Conservation (phyloP, 2,329 filamentous ascomycete genomes). For the Epichloe scottii region DNA sequence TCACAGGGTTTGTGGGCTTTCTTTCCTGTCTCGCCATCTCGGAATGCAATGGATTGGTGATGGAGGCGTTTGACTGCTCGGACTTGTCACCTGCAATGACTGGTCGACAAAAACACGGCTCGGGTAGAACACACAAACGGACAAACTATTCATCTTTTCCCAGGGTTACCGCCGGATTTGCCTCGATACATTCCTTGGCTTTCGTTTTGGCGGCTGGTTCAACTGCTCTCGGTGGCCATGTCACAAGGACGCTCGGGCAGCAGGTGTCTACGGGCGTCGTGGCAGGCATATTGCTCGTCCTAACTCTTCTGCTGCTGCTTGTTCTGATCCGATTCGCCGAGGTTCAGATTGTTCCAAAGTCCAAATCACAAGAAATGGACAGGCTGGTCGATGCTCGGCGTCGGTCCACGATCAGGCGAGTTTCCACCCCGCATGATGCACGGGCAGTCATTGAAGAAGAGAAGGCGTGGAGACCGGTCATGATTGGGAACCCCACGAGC, state of each 20-base stretch:
- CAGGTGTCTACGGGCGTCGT: conserved; percentile 56
- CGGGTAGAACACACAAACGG: conserved; percentile 26
- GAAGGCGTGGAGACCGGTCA: conserved; percentile 53
- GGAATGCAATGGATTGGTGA: conserved; percentile 64
- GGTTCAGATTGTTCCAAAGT: conserved; percentile 56
- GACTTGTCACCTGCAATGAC: conserved; percentile 64
- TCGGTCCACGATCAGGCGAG: conserved; percentile 33
- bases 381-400: conserved; percentile 36
- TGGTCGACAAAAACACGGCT: conserved; percentile 34
- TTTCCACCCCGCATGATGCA: conserved; percentile 25
- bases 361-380: conserved; percentile 42
- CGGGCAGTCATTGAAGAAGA: conserved; percentile 35
- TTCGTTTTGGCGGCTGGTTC: conserved; percentile 58
- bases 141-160: conserved; percentile 70
- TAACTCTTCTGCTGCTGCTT: conserved; percentile 50
- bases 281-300: conserved; percentile 50
- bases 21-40: conserved; percentile 61
- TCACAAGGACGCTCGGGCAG: conserved; percentile 53
- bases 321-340: conserved; percentile 53
- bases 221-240: conserved; percentile 54
- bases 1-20: conserved; percentile 56
- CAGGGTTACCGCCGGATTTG: conserved; percentile 58
- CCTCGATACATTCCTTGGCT: conserved; percentile 54
- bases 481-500: conserved; percentile 60
- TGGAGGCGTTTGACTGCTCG: conserved; percentile 74